phyloP scores from a whole-genome alignment of 495 filamentous ascomycete genomes.

The Daldinia caldariorum region DNA sequence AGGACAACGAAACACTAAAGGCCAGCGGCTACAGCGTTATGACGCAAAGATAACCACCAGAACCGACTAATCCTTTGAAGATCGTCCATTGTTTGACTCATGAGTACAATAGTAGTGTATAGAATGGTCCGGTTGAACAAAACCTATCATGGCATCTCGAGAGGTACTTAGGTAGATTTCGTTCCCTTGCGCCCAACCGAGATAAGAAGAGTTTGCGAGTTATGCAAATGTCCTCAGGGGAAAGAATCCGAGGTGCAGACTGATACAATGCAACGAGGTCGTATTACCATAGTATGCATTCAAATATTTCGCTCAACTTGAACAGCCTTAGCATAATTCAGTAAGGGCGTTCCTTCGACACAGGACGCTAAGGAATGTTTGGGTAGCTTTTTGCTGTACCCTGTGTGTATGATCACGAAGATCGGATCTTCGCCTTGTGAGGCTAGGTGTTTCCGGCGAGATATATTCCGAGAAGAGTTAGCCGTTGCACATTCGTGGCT shows the following conservation, averaged over 20 bases:
- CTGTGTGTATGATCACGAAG: conserved; percentile 7
- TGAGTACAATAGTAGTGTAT: too few relatives aligned
- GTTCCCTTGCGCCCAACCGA: conserved; percentile 13
- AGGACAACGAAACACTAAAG: conserved; percentile 17
- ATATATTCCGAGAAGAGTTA: conserved; percentile 16
- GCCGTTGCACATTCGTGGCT: conserved; percentile 15
- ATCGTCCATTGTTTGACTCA: conserved; percentile 13
- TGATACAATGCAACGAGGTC: conserved; percentile 6
- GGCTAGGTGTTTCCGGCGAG: conserved; percentile 11
- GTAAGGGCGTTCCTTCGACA: conserved; percentile 9
- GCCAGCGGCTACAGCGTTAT: conserved; percentile 20
- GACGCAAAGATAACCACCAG: conserved; percentile 19
- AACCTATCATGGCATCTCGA: conserved; percentile 7
- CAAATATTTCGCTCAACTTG: conserved; percentile 5
- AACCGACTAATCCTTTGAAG: conserved; percentile 15
- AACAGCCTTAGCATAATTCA: not conserved
- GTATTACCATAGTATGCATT: not conserved
- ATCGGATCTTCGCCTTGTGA: conserved; percentile 1
- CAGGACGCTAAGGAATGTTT: conserved; percentile 4
- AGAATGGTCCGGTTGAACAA: not conserved
- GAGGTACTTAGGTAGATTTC: conserved; percentile 11
- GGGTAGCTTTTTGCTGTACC: not conserved
- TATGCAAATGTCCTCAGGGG: conserved; percentile 24
- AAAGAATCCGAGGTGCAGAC: conserved; percentile 18
- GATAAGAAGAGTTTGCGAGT: conserved; percentile 18